A percentile compares a stretch with the other conserved stretches of the same genome.
phyloP scores from a whole-genome alignment of 768 basidiomycete species.

The Naganishia randhawae region DNA sequence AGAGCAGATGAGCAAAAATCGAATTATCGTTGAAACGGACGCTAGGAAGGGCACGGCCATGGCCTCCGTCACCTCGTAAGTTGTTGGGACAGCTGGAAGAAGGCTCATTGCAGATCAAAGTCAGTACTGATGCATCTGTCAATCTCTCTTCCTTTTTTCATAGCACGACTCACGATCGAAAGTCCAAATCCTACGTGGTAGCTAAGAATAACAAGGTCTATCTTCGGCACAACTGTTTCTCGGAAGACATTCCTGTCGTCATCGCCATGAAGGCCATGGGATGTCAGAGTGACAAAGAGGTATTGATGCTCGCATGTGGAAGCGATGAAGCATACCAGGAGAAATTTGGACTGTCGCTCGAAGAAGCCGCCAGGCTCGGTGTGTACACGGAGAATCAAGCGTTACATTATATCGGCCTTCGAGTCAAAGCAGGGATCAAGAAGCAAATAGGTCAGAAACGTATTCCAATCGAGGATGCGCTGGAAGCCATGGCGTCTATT shows the following conservation, averaged over 20 bases:
- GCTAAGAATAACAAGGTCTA: constrained; percentile 94
- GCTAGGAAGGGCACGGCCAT: constrained; percentile 81
- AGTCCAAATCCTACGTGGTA: constrained; percentile 95
- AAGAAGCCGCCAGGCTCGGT: constrained; percentile 63
- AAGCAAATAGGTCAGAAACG: constrained; percentile 48
- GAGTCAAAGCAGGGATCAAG: constrained; percentile 77
- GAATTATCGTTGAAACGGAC: constrained; percentile 97
- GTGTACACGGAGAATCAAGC: constrained; percentile 91
- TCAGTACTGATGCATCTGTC: too few relatives aligned
- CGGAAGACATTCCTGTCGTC: constrained; percentile 93
- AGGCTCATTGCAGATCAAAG: too few relatives aligned
- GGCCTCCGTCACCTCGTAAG: constrained; percentile 93
- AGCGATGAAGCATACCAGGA: constrained; percentile 81
- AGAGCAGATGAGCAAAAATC: constrained; percentile 97
- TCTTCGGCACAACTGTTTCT: constrained; percentile 93
- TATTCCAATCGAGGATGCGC: constrained; percentile 83
- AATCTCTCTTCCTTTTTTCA: constrained; percentile 60
- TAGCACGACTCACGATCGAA: constrained; percentile 57
- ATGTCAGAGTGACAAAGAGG: constrained; percentile 95
- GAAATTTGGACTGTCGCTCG: constrained; percentile 83
- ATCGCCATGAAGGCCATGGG: constrained; percentile 95
- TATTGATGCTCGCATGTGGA: constrained; percentile 87
- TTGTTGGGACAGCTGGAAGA: too few relatives aligned
- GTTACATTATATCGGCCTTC: constrained; percentile 86
- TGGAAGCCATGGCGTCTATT: constrained; percentile 95